Conservation (phyloP, 257 asterid species). For the Solanum chmielewskii region DNA sequence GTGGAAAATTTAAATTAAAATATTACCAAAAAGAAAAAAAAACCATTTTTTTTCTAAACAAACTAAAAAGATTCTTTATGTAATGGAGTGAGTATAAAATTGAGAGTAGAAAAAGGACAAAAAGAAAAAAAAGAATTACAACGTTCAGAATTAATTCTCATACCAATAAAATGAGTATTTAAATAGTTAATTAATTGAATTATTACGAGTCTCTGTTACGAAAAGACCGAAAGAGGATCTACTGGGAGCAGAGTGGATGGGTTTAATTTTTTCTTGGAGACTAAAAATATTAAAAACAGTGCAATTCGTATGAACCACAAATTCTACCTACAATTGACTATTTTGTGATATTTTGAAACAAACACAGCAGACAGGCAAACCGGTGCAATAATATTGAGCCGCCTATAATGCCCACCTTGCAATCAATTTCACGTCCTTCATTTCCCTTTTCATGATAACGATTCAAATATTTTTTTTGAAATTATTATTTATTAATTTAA, state of each 20-base stretch:
- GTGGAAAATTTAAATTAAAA: too few relatives aligned
- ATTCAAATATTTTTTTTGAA: neutral
- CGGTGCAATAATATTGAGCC: neutral
- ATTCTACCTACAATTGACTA: neutral
- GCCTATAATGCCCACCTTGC: neutral
- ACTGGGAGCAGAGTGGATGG: neutral
- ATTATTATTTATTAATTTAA: too few relatives aligned
- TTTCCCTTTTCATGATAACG: neutral
- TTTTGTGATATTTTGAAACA: neutral
- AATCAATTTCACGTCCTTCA: neutral
- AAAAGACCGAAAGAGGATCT: neutral
- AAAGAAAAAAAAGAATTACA: neutral
- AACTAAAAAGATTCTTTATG: too few relatives aligned
- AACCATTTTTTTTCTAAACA: too few relatives aligned
- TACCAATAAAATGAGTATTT: too few relatives aligned
- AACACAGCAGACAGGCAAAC: neutral
- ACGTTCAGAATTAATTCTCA: too few relatives aligned
- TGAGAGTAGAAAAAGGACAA: neutral
- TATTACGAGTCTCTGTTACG: too few relatives aligned
- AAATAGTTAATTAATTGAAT: too few relatives aligned
- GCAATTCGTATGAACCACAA: neutral
- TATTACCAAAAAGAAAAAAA: too few relatives aligned
- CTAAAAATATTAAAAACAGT: neutral
- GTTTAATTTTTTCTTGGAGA: neutral
- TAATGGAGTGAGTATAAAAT: too few relatives aligned